A percentile compares a stretch with the other conserved stretches of the same genome.
Evolutionary conservation across 78 protist species (phyloP).

Genomic region (Protostelium mycophagum): DNA sequence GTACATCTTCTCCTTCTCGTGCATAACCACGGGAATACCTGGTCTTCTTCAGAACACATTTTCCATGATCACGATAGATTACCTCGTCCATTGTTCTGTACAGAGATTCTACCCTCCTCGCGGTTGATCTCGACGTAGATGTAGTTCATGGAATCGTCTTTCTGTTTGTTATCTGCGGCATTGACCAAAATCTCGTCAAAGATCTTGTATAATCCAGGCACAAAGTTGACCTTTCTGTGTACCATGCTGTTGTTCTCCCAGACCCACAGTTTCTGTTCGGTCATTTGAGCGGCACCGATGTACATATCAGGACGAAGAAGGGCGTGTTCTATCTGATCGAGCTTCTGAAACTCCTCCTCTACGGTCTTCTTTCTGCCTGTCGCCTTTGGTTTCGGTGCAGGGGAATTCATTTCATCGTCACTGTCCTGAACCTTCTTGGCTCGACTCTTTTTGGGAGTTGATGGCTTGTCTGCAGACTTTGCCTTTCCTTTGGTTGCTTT

Average conservation of each 20-base stretch:
- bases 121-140: conserved; percentile 77
- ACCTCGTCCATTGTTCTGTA: conserved; percentile 88
- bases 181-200: conserved; percentile 99
- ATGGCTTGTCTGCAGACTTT: not conserved
- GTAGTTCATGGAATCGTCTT: conserved; percentile 78
- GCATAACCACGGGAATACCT: conserved; percentile 96
- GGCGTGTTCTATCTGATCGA: conserved; percentile 91
- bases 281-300: conserved; percentile 83
- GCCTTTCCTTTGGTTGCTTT: not conserved
- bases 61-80: not conserved
- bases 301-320: conserved; percentile 97
- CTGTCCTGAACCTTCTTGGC: not conserved
- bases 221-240: conserved; percentile 61
- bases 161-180: conserved; percentile 97
- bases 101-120: conserved; percentile 45
- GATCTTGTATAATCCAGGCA: conserved; percentile 96
- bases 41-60: not conserved
- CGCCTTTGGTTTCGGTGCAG: not conserved
- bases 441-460: not conserved
- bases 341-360: conserved; percentile 76
- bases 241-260: conserved; percentile 24
- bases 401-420: not conserved
- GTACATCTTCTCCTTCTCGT: conserved; percentile 79
- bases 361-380: conserved; percentile 10
- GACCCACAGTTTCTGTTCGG: conserved; percentile 65